Conservation (phyloP, 306 rosid species). For the Malus domestica region ASM211411v1 NC_041799.1:38565501-38566000, state of each 20-base stretch:
- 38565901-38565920: not conserved
- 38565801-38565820: not conserved
- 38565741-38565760: not conserved
- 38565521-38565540: not conserved
- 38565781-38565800: not conserved
- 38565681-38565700: constrained; percentile 85
- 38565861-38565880: not conserved
- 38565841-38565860: not conserved
- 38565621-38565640: constrained; percentile 94
- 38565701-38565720: constrained; percentile 11
- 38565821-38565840: not conserved
- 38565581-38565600: constrained; percentile 44
- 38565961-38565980: constrained; percentile 79
- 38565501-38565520: too few species aligned
- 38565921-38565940: not conserved
- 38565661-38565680: constrained; percentile 80
- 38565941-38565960: constrained; percentile 13
- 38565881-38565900: not conserved
- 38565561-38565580: not conserved
- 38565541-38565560: constrained; percentile 1
- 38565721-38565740: constrained; percentile 8
- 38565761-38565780: not conserved
- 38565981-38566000: constrained; percentile 99
- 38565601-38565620: constrained; percentile 73
- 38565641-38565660: constrained; percentile 90